phyloP scores from a whole-genome alignment of 768 basidiomycete genomes.

The Rhizopogon sp. region DNA sequence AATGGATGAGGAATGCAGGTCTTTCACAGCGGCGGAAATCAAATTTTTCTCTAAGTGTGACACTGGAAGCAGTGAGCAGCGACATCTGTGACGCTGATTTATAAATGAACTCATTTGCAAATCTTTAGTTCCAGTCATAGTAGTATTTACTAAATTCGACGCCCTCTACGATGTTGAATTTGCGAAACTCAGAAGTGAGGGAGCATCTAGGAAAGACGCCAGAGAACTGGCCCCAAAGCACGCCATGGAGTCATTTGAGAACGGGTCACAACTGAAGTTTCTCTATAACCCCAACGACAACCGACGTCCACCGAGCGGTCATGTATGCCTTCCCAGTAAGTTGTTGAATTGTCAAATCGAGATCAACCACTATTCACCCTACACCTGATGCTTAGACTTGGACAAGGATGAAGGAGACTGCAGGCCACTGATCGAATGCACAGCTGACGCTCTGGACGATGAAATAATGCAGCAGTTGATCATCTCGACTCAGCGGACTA shows the following conservation, averaged over 20 bases:
- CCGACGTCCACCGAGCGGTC: background rate
- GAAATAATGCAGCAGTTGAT: slow-evolving; percentile 14
- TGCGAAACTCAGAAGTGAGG: slow-evolving; percentile 7
- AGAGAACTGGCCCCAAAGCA: slow-evolving; percentile 7
- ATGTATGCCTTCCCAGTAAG: slow-evolving; percentile 1
- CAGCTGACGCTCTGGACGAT: slow-evolving; percentile 13
- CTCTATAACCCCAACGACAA: background rate
- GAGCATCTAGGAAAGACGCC: slow-evolving; percentile 7
- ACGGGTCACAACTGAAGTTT: background rate
- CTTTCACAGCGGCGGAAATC: slow-evolving; percentile 23
- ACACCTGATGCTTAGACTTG: slow-evolving; percentile 10
- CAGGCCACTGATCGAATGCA: slow-evolving; percentile 12
- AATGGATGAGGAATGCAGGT: slow-evolving; percentile 18
- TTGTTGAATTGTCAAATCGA: no score
- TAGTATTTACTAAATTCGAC: slow-evolving; percentile 35
- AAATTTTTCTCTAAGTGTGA: slow-evolving; percentile 25
- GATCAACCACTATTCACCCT: background rate
- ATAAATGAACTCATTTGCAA: background rate
- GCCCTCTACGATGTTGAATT: slow-evolving; percentile 19
- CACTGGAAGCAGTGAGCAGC: slow-evolving; percentile 5
- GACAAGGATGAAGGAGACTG: slow-evolving; percentile 8
- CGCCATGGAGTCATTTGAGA: slow-evolving; percentile 6
- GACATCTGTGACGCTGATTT: background rate
- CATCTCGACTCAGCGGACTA: slow-evolving; percentile 20
- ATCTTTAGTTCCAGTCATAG: slow-evolving; percentile 31